A percentile compares a stretch with the other conserved stretches of the same genome.
Conservation (phyloP, 2,329 filamentous ascomycete species). For the Fusarium sp. region DNA sequence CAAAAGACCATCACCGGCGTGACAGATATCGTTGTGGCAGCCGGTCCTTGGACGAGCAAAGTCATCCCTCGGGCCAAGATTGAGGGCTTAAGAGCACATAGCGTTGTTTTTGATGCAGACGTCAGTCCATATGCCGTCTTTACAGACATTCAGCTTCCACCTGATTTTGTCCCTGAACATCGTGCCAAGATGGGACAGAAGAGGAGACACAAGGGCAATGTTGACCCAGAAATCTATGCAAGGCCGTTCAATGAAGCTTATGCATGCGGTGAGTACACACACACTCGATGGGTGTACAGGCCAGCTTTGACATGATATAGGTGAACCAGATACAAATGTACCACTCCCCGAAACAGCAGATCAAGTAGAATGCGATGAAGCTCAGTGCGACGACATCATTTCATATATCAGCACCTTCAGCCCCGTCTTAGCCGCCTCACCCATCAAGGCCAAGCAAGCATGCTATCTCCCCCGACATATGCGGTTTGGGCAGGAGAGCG, state of each 20-base stretch:
- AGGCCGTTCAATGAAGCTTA: conserved; percentile 91
- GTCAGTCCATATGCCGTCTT: conserved; percentile 85
- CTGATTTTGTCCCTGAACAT: conserved; percentile 69
- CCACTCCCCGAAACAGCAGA: conserved; percentile 83
- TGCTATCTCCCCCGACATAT: conserved; percentile 91
- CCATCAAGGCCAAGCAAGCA: conserved; percentile 83
- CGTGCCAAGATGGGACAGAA: conserved; percentile 62
- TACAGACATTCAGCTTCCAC: conserved; percentile 83
- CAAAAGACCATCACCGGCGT: conserved; percentile 57
- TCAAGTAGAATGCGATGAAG: conserved; percentile 79
- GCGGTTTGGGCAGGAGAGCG: conserved; percentile 69
- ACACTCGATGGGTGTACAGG: background rate
- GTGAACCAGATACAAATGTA: conserved; percentile 81
- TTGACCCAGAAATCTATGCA: conserved; percentile 93
- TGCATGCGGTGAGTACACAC: conserved; percentile 76
- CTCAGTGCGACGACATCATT: conserved; percentile 85
- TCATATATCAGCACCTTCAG: conserved; percentile 79
- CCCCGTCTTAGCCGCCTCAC: conserved; percentile 74
- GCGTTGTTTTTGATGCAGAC: conserved; percentile 73
- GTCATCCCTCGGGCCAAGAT: conserved; percentile 71
- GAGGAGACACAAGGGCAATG: conserved; percentile 70
- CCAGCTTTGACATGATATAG: conserved; percentile 49
- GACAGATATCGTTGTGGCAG: conserved; percentile 68
- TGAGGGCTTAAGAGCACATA: conserved; percentile 72
- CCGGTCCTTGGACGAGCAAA: conserved; percentile 73